These are phyloP conservation scores for Iberis pinnata DNA, from an alignment of 345 rosid genomes.

Conservation along the genomic window DNA sequence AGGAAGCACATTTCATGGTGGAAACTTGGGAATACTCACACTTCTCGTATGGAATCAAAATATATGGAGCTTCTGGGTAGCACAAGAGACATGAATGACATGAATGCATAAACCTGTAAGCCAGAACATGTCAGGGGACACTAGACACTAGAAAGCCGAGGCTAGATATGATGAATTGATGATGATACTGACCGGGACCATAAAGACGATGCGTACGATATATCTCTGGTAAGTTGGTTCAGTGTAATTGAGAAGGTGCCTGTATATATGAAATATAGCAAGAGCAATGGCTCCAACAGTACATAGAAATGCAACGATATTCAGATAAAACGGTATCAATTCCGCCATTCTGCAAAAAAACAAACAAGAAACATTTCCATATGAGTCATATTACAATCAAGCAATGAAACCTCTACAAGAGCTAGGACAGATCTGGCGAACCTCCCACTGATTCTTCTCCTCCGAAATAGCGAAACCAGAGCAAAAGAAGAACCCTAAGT, in stretches of 20 bases:
- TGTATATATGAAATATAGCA: slow-evolving; percentile 72
- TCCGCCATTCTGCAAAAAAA: slow-evolving; percentile 44
- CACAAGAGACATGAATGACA: slow-evolving; percentile 81
- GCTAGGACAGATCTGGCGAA: slow-evolving; percentile 9
- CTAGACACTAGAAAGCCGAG: background rate
- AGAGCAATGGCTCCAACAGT: slow-evolving; percentile 63
- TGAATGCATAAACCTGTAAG: slow-evolving; percentile 88
- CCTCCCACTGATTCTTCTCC: no score
- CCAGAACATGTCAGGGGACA: no score
- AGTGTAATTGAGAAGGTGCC: slow-evolving; percentile 81
- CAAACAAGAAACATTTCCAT: background rate
- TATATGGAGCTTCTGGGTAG: slow-evolving; percentile 69
- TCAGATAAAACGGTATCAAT: slow-evolving; percentile 42
- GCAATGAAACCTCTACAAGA: slow-evolving; percentile 5
- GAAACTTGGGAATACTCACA: slow-evolving; percentile 47
- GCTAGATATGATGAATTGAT: background rate
- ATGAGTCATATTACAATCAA: slow-evolving; percentile 4
- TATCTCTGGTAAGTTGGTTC: slow-evolving; percentile 96
- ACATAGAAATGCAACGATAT: slow-evolving; percentile 63
- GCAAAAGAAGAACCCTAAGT: slow-evolving; percentile 16
- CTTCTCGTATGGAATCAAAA: slow-evolving; percentile 92
- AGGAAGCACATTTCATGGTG: background rate
- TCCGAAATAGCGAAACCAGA: background rate
- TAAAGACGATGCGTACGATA: slow-evolving; percentile 85
- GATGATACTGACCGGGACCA: slow-evolving; percentile 77